Base-by-base conservation (phyloP, 306 rosid genomes). In the Argentina anserina region DNA sequence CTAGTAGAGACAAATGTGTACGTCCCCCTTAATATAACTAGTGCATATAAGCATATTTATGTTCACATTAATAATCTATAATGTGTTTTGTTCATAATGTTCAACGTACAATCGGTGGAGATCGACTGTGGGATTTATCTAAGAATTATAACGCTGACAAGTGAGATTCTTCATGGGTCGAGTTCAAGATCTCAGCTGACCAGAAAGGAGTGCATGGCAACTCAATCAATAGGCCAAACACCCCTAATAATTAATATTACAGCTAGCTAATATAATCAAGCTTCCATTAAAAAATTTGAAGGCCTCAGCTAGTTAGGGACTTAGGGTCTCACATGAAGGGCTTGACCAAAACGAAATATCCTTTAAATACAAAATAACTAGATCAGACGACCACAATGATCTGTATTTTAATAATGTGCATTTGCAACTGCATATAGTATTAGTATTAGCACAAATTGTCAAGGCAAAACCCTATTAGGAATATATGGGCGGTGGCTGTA, bases 161-260 rank as follows among this genome's bases (percentile, higher is more conserved):
- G 33, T 34, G 34, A 49, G 39, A 69, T 36, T 61, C 66, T 33
- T 28, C 42, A 41, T 41, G 3, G 12, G 10, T 28, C 40, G 58
- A 15, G 9, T 43, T 66, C 55, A 33, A 42, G 42, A 42, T 66
- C 53, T 42, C 37, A 21, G 23, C 56, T 28, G 58, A 29, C 33
- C 10, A 45, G 17, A 67, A 41, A 15, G 23, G 25, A 33, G 64
- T 69, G 73, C 73, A 69, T n/a, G 33, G 62, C 33, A 39, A 37
- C 65, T 53, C 65, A 37, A 21, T 17, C 23, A 20, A 33, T 36
- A 61, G 25, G 43, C 67, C 67, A 61, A 59, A 18, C 67, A 34
- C 67, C 26, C 15, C 28, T 17, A 20, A 42, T 2, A 61, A 15
- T 33, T 18, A 18, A 37, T 64, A 37, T 37, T n/a, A 64, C 46